phyloP scores from a whole-genome alignment of 2,329 filamentous ascomycete species.

The Claviceps citrina region DNA sequence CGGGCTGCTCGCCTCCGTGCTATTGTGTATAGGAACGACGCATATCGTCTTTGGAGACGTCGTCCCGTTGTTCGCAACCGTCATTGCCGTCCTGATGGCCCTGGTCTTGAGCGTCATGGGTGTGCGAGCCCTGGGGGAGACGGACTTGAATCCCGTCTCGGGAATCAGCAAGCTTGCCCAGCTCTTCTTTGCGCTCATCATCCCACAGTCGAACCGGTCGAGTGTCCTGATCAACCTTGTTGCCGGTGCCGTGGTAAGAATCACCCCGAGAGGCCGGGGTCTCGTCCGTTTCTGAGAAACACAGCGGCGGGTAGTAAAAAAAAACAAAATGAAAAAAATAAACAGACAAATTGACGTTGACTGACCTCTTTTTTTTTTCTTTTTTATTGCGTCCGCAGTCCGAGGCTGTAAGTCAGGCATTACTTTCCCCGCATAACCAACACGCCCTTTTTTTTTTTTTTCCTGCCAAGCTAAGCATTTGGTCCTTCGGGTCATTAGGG shows the following conservation, averaged over 20 bases:
- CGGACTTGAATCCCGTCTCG: slow-evolving; percentile 88
- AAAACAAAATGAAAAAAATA: no score
- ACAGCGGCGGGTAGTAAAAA: no score
- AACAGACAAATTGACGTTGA: not conserved
- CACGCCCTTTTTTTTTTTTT: no score
- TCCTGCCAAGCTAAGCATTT: not conserved
- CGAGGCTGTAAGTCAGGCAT: slow-evolving; percentile 20
- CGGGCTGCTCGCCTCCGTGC: slow-evolving; percentile 61
- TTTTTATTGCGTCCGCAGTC: slow-evolving; percentile 21
- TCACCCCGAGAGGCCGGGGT: no score
- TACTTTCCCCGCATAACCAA: not conserved
- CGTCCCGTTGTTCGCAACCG: slow-evolving; percentile 61
- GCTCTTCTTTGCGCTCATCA: slow-evolving; percentile 82
- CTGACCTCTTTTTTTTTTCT: no score
- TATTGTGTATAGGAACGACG: slow-evolving; percentile 67
- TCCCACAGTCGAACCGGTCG: slow-evolving; percentile 63
- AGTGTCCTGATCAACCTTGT: slow-evolving; percentile 92
- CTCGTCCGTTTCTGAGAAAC: no score
- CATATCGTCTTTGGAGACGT: slow-evolving; percentile 70
- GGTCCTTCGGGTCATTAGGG: slow-evolving; percentile 29
- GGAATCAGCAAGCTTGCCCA: slow-evolving; percentile 95
- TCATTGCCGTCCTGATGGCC: slow-evolving; percentile 71
- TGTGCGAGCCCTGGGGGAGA: slow-evolving; percentile 57
- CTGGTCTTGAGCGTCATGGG: slow-evolving; percentile 64
- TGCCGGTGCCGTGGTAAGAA: slow-evolving; percentile 59